These are phyloP conservation scores for Crataegus laevigata DNA, from an alignment of 306 rosid genomes.

Conservation along the genomic window DNA sequence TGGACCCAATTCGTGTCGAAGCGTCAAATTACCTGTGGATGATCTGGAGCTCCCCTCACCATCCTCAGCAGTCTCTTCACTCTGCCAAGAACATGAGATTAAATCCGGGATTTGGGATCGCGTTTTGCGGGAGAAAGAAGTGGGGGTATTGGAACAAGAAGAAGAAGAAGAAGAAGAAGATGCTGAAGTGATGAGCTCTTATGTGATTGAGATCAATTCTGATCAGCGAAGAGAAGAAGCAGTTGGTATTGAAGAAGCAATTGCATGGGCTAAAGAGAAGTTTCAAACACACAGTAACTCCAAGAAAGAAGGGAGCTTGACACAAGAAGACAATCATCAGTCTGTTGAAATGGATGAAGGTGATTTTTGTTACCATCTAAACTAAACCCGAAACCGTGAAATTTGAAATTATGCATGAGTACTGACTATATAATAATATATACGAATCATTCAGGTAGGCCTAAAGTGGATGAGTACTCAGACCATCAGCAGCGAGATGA, in stretches of 20 bases:
- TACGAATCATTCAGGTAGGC: conserved; percentile 43
- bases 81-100: conserved; percentile 50
- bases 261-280: conserved; percentile 95
- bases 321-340: conserved; percentile 30
- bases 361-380: not conserved
- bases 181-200: conserved; percentile 73
- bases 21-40: conserved; percentile 43
- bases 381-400: not conserved
- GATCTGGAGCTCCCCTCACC: conserved; percentile 63
- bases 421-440: too few species aligned
- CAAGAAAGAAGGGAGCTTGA: conserved; percentile 45
- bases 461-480: conserved; percentile 25
- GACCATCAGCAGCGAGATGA: conserved; percentile 26
- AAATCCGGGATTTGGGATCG: conserved; percentile 33
- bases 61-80: conserved; percentile 59
- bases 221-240: conserved; percentile 39
- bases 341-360: conserved; percentile 45
- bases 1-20: conserved; percentile 50
- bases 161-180: conserved; percentile 1
- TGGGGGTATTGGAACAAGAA: not conserved
- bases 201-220: conserved; percentile 71
- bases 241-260: conserved; percentile 69
- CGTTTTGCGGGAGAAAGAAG: conserved; percentile 29
- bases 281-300: conserved; percentile 41
- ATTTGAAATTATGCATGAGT: not conserved